Percentiles rank a stretch among this genome's conserved stretches.
These are phyloP conservation scores for Paecilomyces sp. DNA, from an alignment of 2,329 filamentous ascomycete species.

Conservation along the genomic window DNA sequence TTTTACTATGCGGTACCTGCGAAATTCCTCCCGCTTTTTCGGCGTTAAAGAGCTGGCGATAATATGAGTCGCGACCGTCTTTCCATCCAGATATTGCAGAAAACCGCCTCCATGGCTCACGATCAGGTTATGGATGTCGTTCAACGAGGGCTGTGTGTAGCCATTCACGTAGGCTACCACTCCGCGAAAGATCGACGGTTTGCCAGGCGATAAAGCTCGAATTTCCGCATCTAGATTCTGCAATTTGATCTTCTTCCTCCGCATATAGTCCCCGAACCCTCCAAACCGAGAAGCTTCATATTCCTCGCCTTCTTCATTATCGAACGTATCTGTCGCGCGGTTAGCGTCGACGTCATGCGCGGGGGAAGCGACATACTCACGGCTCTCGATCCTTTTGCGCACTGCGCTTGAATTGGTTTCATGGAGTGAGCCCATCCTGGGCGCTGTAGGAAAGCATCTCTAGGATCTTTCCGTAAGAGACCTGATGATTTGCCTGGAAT, in stretches of 20 bases:
- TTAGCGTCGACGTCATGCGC: slow-evolving; percentile 3
- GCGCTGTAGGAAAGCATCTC: slow-evolving; percentile 4
- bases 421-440: slow-evolving; percentile 55
- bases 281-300: slow-evolving; percentile 83
- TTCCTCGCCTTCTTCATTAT: slow-evolving; percentile 79
- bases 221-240: slow-evolving; percentile 87
- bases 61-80: slow-evolving; percentile 93
- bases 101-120: slow-evolving; percentile 93
- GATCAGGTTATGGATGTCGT: slow-evolving; percentile 78
- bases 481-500: not conserved
- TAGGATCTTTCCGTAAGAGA: not conserved
- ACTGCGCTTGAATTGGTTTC: slow-evolving; percentile 53
- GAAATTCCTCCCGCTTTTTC: slow-evolving; percentile 87
- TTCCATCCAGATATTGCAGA: slow-evolving; percentile 87
- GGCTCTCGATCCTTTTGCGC: slow-evolving; percentile 57
- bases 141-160: slow-evolving; percentile 89
- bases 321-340: slow-evolving; percentile 55
- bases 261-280: slow-evolving; percentile 85
- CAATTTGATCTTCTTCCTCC: slow-evolving; percentile 92
- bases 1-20: slow-evolving; percentile 82
- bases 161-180: slow-evolving; percentile 89
- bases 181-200: slow-evolving; percentile 81
- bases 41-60: slow-evolving; percentile 84
- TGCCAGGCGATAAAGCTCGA: slow-evolving; percentile 59
- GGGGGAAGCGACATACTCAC: slow-evolving; percentile 21